A percentile compares a stretch with the other conserved stretches of the same genome.
phyloP scores from a whole-genome alignment of 108 stramenopile species.

The Aureococcus anophagefferens region DNA sequence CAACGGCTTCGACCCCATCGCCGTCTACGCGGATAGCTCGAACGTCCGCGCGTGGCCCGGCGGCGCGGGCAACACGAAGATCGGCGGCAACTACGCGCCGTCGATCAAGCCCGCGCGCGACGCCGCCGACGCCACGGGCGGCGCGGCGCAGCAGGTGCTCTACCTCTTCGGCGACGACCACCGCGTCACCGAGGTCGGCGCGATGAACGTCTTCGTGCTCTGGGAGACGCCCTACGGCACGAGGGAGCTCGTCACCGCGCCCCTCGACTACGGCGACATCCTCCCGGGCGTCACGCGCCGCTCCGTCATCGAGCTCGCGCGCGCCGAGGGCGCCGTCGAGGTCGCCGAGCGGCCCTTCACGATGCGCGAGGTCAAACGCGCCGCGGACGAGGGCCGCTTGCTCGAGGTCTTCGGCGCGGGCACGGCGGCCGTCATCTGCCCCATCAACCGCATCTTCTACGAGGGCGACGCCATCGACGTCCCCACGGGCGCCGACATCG shows the following conservation, averaged over 20 bases:
- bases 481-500: slow-evolving; percentile 40
- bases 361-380: slow-evolving; percentile 68
- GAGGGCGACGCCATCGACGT: slow-evolving; percentile 65
- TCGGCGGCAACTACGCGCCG: slow-evolving; percentile 91
- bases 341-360: slow-evolving; percentile 54
- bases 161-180: slow-evolving; percentile 84
- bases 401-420: slow-evolving; percentile 90
- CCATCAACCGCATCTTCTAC: slow-evolving; percentile 69
- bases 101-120: slow-evolving; percentile 71
- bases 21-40: slow-evolving; percentile 65
- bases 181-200: slow-evolving; percentile 85
- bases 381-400: slow-evolving; percentile 61
- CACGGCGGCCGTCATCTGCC: slow-evolving; percentile 90
- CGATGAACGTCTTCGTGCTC: slow-evolving; percentile 93
- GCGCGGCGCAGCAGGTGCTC: slow-evolving; percentile 59
- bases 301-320: slow-evolving; percentile 64
- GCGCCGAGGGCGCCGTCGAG: slow-evolving; percentile 45
- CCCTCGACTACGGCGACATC: slow-evolving; percentile 79
- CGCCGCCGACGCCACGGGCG: slow-evolving; percentile 59
- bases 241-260: slow-evolving; percentile 75
- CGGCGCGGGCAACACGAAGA: slow-evolving; percentile 75
- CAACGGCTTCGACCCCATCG: slow-evolving; percentile 81
- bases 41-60: slow-evolving; percentile 92
- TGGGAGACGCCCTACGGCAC: slow-evolving; percentile 43
- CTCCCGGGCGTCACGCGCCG: slow-evolving; percentile 84